Evolutionary conservation across 2,329 filamentous ascomycete species (phyloP), one percentile per base, ranked within the genome.

Genomic region (Fusarium miscanthi): DNA sequence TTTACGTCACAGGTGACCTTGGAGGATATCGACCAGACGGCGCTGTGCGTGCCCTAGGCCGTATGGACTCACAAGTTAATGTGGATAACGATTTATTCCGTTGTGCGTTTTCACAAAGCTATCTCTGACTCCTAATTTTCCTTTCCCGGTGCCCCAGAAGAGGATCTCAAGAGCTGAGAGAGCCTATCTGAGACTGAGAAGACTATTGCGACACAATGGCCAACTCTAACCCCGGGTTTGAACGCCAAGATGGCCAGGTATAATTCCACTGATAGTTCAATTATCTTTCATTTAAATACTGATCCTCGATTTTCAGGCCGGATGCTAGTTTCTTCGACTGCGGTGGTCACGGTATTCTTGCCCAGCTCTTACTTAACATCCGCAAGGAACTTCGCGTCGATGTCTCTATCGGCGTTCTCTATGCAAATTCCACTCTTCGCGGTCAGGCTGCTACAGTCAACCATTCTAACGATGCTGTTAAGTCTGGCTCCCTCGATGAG

Each of bases 1-100:
- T 98, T 57, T 98, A 99, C 82, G 85, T 93, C 25, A 96, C 92
- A 42, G 96, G 95, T 31, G 95, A 98, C 80, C 84, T 99, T 7
- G 95, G 95, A 16, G 72, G 58, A 17, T 69, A 69, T 49, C 85
- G 52, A 33, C 25, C 27, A 31, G 52, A 56, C 30, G 52, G 52
- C 16, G 52, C 52, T 43, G 52, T 56, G 8, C 52, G 38, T 56
- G 52, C 43, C 27, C 38, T 56, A 17, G 52, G 52, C 27, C 38
- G 38, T 31, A 56, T 56, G 25, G 52, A 43, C 52, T 56, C 52
- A 43, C 53, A 57, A 46, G 40, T 57, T 17, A 46, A 57, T 30
- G 53, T 57, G 27, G 16, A 11, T 19, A 33, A 33, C 13, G 52
- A 31, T 56, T 43, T 16, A 31, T 31, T 56, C 52, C 25, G n/a